phyloP scores from a whole-genome alignment of 192 early-diverging fungal genomes.

The Coemansia sp. region DNA sequence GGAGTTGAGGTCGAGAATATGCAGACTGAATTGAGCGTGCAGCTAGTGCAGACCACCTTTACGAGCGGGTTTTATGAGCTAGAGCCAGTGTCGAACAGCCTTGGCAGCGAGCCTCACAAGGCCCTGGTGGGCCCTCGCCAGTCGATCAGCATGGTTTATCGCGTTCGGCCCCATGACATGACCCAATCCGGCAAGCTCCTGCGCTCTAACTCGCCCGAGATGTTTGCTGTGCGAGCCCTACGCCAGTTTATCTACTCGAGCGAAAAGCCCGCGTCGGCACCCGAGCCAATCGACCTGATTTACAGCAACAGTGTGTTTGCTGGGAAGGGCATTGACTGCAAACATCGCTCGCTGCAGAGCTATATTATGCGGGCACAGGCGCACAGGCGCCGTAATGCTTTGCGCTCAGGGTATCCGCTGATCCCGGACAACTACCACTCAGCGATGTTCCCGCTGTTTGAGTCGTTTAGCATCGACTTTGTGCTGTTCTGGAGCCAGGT shows the following conservation, averaged over 20 bases:
- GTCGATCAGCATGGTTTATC: constrained; percentile 37
- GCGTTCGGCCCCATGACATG: constrained; percentile 11
- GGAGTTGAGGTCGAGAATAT: constrained; percentile 79
- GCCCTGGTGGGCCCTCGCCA: constrained; percentile 34
- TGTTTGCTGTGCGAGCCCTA: constrained; percentile 49
- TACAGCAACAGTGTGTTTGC: constrained; percentile 53
- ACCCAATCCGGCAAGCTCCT: background rate
- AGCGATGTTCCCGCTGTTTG: constrained; percentile 79
- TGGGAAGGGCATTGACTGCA: constrained; percentile 56
- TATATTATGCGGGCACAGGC: constrained; percentile 71
- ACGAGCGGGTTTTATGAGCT: constrained; percentile 42
- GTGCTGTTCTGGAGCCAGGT: constrained; percentile 70
- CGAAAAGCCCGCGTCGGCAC: constrained; percentile 25
- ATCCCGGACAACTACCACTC: constrained; percentile 59
- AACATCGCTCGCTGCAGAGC: constrained; percentile 62
- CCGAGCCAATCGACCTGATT: constrained; percentile 24
- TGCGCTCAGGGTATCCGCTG: constrained; percentile 66
- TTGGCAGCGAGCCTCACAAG: background rate
- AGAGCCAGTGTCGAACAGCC: constrained; percentile 6
- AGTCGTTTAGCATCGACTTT: constrained; percentile 85
- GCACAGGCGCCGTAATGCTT: constrained; percentile 65
- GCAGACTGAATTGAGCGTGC: constrained; percentile 24
- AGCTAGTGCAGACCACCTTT: constrained; percentile 46
- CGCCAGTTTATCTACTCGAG: constrained; percentile 46
- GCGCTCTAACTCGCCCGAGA: constrained; percentile 33